Evolutionary conservation across 371 early-diverging fungal genomes (phyloP), one percentile per base, ranked within the genome.

Genomic region (Mortierella sp.): DNA sequence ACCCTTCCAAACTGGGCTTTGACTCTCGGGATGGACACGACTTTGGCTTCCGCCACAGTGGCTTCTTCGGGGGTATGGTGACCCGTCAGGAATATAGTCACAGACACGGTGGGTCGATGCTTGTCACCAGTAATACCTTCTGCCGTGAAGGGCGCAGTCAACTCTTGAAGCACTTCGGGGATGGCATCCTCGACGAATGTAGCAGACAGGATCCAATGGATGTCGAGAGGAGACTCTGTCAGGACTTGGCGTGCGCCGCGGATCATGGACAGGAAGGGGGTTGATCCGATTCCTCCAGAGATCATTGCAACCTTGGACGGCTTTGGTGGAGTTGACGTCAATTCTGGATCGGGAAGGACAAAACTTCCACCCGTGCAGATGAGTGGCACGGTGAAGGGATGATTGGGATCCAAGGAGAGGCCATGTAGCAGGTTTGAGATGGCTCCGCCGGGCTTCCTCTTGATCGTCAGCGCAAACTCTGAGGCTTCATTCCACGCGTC

Each of bases 251-350:
- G 69, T 11, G 77, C 69, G 5, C 84, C 84, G 8, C 81, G 75
- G 37, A 84, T 53, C 84, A 84, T 84, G 14, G 84, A 80, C 21
- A 84, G 70, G 40, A 84, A 84, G 3, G 84, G 84, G 0, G 84
- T 84, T 3, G 78, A 77, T 13, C 84, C 84, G 34, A 84, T 84
- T 8, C 84, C 84, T 16, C 84, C 84, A 40, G 84, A 80, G 26
- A 84, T 73, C 9, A 84, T 34, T 6, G 78, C 70, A 9, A 78
- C 53, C 50, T 75, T 75, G 64, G 31, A 10, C 8, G 83, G 43
- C 34, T 57, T 37, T 50, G 37, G 8, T 2, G 69, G n/a, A 8
- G 54, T 31, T 43, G 51, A 34, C 31, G 53, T 69, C 31, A 51
- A 70, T 5, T 54, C 24, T 19, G 73, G 43, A 8, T 46, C 34